Evolutionary conservation across 345 rosid species (phyloP).

Genomic region (Moringa oleifera): DNA sequence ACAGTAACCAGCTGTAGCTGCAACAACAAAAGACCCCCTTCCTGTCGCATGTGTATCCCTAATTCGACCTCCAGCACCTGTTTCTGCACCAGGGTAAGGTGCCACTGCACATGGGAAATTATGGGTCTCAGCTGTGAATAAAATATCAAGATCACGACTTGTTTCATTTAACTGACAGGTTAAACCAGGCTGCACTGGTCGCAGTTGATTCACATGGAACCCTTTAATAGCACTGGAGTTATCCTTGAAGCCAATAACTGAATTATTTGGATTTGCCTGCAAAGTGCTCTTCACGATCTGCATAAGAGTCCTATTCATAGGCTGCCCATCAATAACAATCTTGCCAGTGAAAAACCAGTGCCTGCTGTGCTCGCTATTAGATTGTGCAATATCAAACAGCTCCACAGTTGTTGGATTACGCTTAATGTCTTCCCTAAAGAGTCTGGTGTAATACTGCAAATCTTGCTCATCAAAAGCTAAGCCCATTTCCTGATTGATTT

Average conservation of each 20-base stretch:
- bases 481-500: constrained; percentile 89
- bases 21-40: constrained; percentile 83
- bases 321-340: constrained; percentile 78
- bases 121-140: constrained; percentile 95
- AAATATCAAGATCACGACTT: constrained; percentile 58
- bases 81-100: constrained; percentile 97
- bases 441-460: constrained; percentile 73
- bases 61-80: constrained; percentile 95
- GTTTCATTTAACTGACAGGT: constrained; percentile 46
- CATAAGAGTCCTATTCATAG: constrained; percentile 77
- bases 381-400: constrained; percentile 90
- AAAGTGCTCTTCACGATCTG: constrained; percentile 92
- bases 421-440: constrained; percentile 67
- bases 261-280: constrained; percentile 74
- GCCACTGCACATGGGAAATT: constrained; percentile 99
- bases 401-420: constrained; percentile 87
- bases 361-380: constrained; percentile 91
- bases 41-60: constrained; percentile 99
- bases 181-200: constrained; percentile 67
- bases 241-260: constrained; percentile 90
- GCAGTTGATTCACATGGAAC: constrained; percentile 59
- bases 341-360: constrained; percentile 97
- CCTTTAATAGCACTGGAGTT: constrained; percentile 95
- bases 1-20: constrained; percentile 84
- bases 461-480: constrained; percentile 95